Evolutionary conservation across 2,329 filamentous ascomycete genomes (phyloP), one percentile per base, ranked within the genome.

Genomic region (Exophiala sp.): DNA sequence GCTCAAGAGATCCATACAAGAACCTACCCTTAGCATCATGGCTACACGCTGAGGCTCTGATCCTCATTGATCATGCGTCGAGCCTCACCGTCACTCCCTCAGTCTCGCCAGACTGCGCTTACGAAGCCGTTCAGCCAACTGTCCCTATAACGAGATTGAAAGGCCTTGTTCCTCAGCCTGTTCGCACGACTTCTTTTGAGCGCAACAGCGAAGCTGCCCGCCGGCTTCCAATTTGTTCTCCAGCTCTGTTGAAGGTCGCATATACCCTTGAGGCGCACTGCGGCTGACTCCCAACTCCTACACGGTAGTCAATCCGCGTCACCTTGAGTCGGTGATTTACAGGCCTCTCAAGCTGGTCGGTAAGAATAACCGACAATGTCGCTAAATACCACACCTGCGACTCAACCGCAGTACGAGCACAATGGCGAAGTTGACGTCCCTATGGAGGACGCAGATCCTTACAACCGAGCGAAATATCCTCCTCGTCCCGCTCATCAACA

Each of bases 371-470:
- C 40, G 53, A 44, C 43, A 42, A 75, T 75, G 71, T 77, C 81
- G 65, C 75, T 84, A 66, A 76, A 78, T 56, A 76, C 79, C 36
- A 85, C 85, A 52, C 79, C 84, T 58, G 75, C 82, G 66, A 71
- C 73, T 54, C 78, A 78, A 60, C 77, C 81, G 63, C 81, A 84
- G 65, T 85, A 86, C 75, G 86, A 89, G 64, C 75, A 74, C 66
- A 70, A 71, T 72, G 82, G 82, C 61, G 89, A 87, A 68, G 83
- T 85, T 65, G 88, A 91, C 72, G 79, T 89, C 54, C 77, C 86
- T 58, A 96, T 96, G 91, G 89, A 94, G 72, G 91, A 96, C 71
- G 83, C 83, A 57, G 91, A 96, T 71, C 84, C 88, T 44, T 95
- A 95, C 73, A 86, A 87, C 66, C 84, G 86, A 71, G 84, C 89